Evolutionary conservation across 1,284 basidiomycete genomes (phyloP), one percentile per base, ranked within the genome.

Genomic region (Somion occarium): DNA sequence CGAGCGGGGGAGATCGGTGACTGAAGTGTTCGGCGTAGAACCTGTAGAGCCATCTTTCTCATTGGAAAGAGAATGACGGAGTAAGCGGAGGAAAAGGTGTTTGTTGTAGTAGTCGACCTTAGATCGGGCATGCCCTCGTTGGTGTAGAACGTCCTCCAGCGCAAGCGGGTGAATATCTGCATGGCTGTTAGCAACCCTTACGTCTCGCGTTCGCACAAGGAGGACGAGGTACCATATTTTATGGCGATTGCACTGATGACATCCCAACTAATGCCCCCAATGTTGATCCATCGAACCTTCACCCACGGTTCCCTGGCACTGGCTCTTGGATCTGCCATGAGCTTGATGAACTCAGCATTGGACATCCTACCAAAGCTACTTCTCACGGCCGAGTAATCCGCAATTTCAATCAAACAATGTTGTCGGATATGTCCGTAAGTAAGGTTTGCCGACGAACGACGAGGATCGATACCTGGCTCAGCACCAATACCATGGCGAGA

Each of bases 191-290:
- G 34, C 25, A 42, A 9, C 18, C 7, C 12, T 30, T 23, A 12
- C 34, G 9, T 34, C 25, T 34, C 30, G 23, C n/a, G n/a, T 37
- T 41, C 46, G 24, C 15, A 25, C 26, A 27, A 37, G 37, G 24
- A 48, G 3, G 11, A 7, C 5, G 18, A 58, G 72, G 37, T 52
- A 82, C 82, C 73, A 59, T 85, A 85, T 62, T 75, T 78, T 50
- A 85, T 65, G 20, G 83, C 79, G 34, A 87, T 62, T 1, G 78
- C 74, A 57, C 81, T 84, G 54, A 88, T 73, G 11, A 88, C 80
- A 61, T 86, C 83, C 83, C 83, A 88, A 54, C 80, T 83, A 47
- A 87, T 69, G 2, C 84, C 85, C 4, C 78, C 80, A 48, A 87
- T 72, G 56, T 86, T 85, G 53, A 88, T 85, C 85, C 84, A 88